Base-by-base conservation (phyloP, 2,329 filamentous ascomycete genomes). In the Epicoccum sorghinum region DNA sequence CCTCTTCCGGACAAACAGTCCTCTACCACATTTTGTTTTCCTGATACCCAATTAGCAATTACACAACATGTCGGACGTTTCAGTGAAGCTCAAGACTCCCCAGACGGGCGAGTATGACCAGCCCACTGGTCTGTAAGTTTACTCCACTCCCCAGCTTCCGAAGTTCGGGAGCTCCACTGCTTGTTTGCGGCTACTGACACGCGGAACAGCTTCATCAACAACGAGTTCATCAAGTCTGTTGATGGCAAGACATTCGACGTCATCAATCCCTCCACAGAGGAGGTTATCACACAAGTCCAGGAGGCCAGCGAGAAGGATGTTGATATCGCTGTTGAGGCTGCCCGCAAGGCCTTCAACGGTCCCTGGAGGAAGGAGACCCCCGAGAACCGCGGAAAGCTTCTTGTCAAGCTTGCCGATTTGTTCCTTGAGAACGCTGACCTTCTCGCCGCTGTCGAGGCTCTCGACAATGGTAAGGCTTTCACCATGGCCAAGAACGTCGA, bases 161-260 rank as follows among this genome's bases (percentile, higher is more conserved):
- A 24, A 29, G 9, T 22, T 36, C 48, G 39, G 35, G 47, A 52
- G 52, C 41, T 57, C 45, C n/a, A 55, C 27, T 41, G 10, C 23
- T 18, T 27, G 2, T 43, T 18, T 18, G 13, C 24, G 29, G 23
- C 24, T 46, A 7, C 41, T 55, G 14, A 55, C 24, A 74, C 61
- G 44, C 32, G 7, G 7, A 6, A 18, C 69, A 91, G 89, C 58
- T 95, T 91, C 84, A 95, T 96, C 84, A 93, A 95, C 85, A 93
- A 93, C 77, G 89, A 97, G 78, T 97, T 88, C 80, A 86, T 96
- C 62, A 86, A 89, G 77, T 83, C 86, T 74, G 87, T 89, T 60
- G 90, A 96, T 68, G 92, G 92, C 80, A 89, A 91, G 84, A 92
- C 88, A 65, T 95, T 96, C 72, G 91, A 96, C 79, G 89, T 92